Evolutionary conservation across 768 basidiomycete species (phyloP).

Genomic region (Suillus bovinus): DNA sequence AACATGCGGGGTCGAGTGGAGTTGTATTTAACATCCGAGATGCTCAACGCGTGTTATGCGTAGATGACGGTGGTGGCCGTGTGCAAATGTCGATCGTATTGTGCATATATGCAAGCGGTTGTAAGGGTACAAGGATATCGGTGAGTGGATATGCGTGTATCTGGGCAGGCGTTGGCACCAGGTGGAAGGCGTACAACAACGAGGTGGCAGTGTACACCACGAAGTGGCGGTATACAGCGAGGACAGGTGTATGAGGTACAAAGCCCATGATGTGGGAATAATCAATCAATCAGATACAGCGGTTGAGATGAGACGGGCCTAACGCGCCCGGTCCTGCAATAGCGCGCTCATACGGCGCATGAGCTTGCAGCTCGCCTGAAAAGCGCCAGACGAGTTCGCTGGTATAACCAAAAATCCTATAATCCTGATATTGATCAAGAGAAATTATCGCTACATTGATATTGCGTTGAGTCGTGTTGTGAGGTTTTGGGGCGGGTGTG

Average conservation of each 20-base stretch:
- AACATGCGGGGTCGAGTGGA: not conserved
- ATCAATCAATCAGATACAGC: not conserved
- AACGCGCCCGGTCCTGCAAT: not conserved
- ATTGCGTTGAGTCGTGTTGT: not conserved
- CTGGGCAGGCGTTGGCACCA: not conserved
- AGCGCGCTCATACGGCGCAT: not conserved
- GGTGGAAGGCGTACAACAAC: not conserved
- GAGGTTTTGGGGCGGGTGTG: not conserved
- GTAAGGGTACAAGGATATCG: not conserved
- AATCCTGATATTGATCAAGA: not conserved
- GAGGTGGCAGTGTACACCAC: not conserved
- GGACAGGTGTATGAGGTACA: not conserved
- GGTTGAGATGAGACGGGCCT: not conserved
- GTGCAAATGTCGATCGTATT: not conserved
- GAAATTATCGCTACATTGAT: constrained; percentile 9
- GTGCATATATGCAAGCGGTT: not conserved
- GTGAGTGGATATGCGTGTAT: constrained; percentile 1
- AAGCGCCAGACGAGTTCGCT: not conserved
- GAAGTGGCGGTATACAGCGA: not conserved
- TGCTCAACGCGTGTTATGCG: not conserved
- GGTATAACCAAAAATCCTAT: constrained; percentile 4
- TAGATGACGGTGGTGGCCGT: not conserved
- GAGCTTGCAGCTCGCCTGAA: not conserved
- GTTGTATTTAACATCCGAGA: not conserved
- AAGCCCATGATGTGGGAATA: not conserved